A percentile compares a stretch with the other conserved stretches of the same genome.
These are phyloP conservation scores for Ophiostoma populinum DNA, from an alignment of 2,329 filamentous ascomycete genomes.

Conservation along the genomic window DNA sequence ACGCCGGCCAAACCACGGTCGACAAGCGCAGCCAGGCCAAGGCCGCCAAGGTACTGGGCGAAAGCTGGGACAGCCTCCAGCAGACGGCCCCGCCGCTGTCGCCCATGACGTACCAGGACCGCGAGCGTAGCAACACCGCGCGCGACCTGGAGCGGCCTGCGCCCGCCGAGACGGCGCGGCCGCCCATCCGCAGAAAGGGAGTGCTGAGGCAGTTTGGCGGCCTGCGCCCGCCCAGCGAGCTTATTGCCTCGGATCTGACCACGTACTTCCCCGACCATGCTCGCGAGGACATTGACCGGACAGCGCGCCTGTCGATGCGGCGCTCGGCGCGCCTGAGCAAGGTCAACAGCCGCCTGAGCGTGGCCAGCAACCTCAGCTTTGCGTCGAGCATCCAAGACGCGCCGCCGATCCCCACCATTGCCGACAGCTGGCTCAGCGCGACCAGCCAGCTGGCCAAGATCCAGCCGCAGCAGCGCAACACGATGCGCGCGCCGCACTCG, in stretches of 20 bases:
- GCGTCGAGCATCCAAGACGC: conserved; percentile 86
- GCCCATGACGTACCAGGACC: conserved; percentile 54
- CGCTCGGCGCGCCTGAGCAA: conserved; percentile 82
- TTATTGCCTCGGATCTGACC: conserved; percentile 89
- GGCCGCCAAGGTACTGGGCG: conserved; percentile 75
- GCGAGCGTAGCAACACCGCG: conserved; percentile 45
- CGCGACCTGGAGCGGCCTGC: conserved; percentile 40
- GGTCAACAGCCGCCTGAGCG: conserved; percentile 81
- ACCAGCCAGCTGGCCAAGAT: conserved; percentile 35
- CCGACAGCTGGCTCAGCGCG: conserved; percentile 72
- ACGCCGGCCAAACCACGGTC: conserved; percentile 23
- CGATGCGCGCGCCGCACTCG: conserved; percentile 32
- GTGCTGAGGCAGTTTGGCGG: conserved; percentile 73
- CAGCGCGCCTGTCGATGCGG: conserved; percentile 79
- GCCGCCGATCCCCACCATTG: conserved; percentile 87
- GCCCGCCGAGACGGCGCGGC: conserved; percentile 27
- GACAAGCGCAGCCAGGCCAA: conserved; percentile 73
- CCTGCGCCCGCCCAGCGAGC: conserved; percentile 80
- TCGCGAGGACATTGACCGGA: conserved; percentile 87
- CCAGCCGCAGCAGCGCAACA: conserved; percentile 25
- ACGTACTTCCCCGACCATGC: conserved; percentile 96
- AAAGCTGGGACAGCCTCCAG: conserved; percentile 63
- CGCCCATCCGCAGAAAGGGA: conserved; percentile 28
- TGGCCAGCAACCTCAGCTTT: conserved; percentile 83
- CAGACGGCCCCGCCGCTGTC: conserved; percentile 60